Evolutionary conservation across 352 stramenopile genomes (phyloP).

Genomic region (Globisporangium parvum): DNA sequence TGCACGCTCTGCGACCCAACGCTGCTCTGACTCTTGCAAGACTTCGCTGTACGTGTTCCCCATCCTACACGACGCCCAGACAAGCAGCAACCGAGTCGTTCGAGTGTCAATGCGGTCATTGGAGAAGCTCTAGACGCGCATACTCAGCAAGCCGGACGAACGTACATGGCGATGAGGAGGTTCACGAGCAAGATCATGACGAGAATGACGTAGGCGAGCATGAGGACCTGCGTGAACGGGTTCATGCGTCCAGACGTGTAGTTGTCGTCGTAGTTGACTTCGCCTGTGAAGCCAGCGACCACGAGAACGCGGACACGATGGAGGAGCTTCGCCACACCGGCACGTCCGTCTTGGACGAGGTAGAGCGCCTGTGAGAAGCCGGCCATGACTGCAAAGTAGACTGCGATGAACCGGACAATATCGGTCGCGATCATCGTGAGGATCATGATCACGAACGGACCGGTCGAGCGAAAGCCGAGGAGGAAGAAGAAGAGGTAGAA

Average conservation of each 20-base stretch:
- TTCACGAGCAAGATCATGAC: slow-evolving; percentile 66
- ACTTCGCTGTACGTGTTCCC: slow-evolving; percentile 61
- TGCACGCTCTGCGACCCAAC: slow-evolving; percentile 53
- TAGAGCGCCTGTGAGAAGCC: slow-evolving; percentile 56
- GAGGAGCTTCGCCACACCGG: slow-evolving; percentile 22
- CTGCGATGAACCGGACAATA: slow-evolving; percentile 47
- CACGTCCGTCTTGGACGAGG: slow-evolving; percentile 38
- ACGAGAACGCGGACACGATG: slow-evolving; percentile 42
- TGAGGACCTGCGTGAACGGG: slow-evolving; percentile 36
- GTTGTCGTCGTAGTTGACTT: slow-evolving; percentile 61
- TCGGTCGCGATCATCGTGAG: slow-evolving; percentile 55
- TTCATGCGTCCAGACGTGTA: slow-evolving; percentile 40
- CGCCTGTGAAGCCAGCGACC: slow-evolving; percentile 49
- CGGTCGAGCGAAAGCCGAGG: slow-evolving; percentile 49
- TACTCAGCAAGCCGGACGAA: neutral
- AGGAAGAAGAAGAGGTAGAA: slow-evolving; percentile 70
- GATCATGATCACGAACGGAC: slow-evolving; percentile 69
- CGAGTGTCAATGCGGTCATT: too few relatives aligned
- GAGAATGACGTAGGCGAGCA: slow-evolving; percentile 56
- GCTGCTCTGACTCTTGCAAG: slow-evolving; percentile 48
- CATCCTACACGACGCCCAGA: slow-evolving; percentile 37
- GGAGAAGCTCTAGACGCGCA: neutral
- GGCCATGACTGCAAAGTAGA: slow-evolving; percentile 47
- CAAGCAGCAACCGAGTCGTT: too few relatives aligned
- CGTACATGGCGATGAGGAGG: slow-evolving; percentile 57